These are phyloP conservation scores for Coemansia sp. DNA, from an alignment of 192 early-diverging fungal genomes.

Conservation along the genomic window DNA sequence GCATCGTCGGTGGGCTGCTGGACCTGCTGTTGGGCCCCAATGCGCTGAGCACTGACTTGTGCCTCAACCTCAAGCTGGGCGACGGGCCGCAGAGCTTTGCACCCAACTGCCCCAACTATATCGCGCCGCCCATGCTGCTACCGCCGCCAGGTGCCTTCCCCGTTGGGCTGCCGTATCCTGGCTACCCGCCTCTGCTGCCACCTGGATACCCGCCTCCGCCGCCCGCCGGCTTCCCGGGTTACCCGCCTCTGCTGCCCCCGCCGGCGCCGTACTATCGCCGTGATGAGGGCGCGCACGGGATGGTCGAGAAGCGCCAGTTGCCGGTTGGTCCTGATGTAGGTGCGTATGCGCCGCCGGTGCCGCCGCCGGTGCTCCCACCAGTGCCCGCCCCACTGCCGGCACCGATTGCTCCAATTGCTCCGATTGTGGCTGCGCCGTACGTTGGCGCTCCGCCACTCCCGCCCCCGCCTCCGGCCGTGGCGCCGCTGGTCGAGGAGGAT, in stretches of 20 bases:
- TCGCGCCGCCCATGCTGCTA: slow-evolving; percentile 35
- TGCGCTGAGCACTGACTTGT: slow-evolving; percentile 37
- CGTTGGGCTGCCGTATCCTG: slow-evolving; percentile 8
- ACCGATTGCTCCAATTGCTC: background rate
- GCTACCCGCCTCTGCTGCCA: background rate
- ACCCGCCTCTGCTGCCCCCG: background rate
- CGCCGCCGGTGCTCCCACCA: slow-evolving; percentile 11
- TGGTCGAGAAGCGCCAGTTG: slow-evolving; percentile 16
- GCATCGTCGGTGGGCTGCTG: slow-evolving; percentile 35
- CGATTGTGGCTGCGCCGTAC: slow-evolving; percentile 2
- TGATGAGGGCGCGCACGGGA: background rate
- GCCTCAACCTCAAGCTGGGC: slow-evolving; percentile 47
- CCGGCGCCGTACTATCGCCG: background rate
- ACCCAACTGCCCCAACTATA: slow-evolving; percentile 39
- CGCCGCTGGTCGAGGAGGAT: slow-evolving; percentile 18
- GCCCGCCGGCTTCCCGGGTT: background rate
- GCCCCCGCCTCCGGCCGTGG: slow-evolving; percentile 9
- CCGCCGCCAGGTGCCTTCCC: slow-evolving; percentile 37
- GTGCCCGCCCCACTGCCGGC: slow-evolving; percentile 7
- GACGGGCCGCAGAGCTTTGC: slow-evolving; percentile 46
- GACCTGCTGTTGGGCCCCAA: slow-evolving; percentile 47
- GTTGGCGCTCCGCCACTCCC: slow-evolving; percentile 4
- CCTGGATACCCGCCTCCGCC: slow-evolving; percentile 1
- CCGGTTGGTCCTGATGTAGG: slow-evolving; percentile 5
- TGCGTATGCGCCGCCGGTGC: slow-evolving; percentile 6